These are phyloP conservation scores for Apiospora saccharicola DNA, from an alignment of 2,329 filamentous ascomycete species.

Conservation along the genomic window DNA sequence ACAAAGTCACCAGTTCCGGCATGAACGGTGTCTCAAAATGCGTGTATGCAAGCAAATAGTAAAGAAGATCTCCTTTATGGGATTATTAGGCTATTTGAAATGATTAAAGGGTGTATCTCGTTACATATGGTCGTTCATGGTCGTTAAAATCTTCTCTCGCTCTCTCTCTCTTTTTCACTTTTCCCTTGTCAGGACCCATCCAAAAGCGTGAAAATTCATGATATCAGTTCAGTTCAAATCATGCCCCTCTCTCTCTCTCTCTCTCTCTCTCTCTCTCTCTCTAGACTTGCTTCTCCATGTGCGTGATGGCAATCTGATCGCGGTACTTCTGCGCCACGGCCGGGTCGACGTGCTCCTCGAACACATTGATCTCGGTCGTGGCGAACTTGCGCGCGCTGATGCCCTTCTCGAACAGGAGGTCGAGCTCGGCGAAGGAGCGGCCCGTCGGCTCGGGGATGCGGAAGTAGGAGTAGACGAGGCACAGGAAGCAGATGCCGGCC, in stretches of 20 bases:
- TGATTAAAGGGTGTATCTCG: slow-evolving; percentile 12
- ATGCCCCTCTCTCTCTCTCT: too few species aligned
- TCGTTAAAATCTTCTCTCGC: background rate
- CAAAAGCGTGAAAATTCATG: background rate
- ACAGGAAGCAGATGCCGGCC: slow-evolving; percentile 81
- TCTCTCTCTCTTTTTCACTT: background rate
- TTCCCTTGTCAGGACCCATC: background rate
- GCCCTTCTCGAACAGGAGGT: slow-evolving; percentile 80
- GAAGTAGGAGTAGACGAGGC: slow-evolving; percentile 84
- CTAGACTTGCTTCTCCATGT: slow-evolving; percentile 36
- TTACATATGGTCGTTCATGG: slow-evolving; percentile 17
- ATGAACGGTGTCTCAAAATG: background rate
- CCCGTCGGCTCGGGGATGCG: slow-evolving; percentile 81
- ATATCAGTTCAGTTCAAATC: background rate
- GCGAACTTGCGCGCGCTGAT: slow-evolving; percentile 78
- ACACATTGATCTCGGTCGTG: slow-evolving; percentile 62
- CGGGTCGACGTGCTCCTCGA: slow-evolving; percentile 57
- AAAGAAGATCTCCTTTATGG: background rate
- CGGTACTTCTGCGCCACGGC: slow-evolving; percentile 58
- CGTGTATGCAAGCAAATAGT: background rate
- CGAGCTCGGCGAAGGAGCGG: slow-evolving; percentile 85
- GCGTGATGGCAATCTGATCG: slow-evolving; percentile 45
- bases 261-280: background rate
- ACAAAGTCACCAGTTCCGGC: background rate
- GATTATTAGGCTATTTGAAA: background rate